phyloP scores from a whole-genome alignment of 2,329 filamentous ascomycete species.

The Diaporthe aspalathi region DNA sequence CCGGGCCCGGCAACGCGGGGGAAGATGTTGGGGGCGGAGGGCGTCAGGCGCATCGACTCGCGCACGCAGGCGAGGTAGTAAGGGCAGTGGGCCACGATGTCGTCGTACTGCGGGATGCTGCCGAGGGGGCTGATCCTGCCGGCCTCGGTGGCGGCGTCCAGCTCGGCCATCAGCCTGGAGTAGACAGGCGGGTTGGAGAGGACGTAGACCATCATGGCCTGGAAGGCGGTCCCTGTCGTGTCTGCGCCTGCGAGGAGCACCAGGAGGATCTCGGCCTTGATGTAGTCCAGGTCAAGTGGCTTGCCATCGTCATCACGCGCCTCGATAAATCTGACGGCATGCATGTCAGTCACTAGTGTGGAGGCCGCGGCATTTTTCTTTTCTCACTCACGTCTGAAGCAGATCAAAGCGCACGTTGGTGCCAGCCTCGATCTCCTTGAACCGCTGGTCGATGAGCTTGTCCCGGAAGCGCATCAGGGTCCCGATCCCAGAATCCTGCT shows the following conservation, averaged over 20 bases:
- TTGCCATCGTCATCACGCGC: slow-evolving; percentile 57
- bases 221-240: slow-evolving; percentile 30
- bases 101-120: slow-evolving; percentile 43
- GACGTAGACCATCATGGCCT: slow-evolving; percentile 52
- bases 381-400: slow-evolving; percentile 56
- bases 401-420: slow-evolving; percentile 60
- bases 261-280: slow-evolving; percentile 64
- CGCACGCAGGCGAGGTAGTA: slow-evolving; percentile 63
- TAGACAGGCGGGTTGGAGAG: slow-evolving; percentile 54
- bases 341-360: neutral
- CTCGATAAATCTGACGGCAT: slow-evolving; percentile 50
- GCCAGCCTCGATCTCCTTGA: slow-evolving; percentile 58
- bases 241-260: slow-evolving; percentile 46
- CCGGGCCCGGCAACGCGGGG: slow-evolving; percentile 54
- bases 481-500: slow-evolving; percentile 65
- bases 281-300: slow-evolving; percentile 60
- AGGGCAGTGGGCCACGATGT: slow-evolving; percentile 55
- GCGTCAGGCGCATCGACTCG: slow-evolving; percentile 62
- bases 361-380: neutral
- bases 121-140: slow-evolving; percentile 45
- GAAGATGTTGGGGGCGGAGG: slow-evolving; percentile 63
- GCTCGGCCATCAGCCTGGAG: slow-evolving; percentile 59
- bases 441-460: slow-evolving; percentile 60
- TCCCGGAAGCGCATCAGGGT: slow-evolving; percentile 69
- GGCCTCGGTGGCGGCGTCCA: slow-evolving; percentile 53